These are phyloP conservation scores for Endocladia muricata DNA, from an alignment of 31 red algal species.

Conservation along the genomic window DNA sequence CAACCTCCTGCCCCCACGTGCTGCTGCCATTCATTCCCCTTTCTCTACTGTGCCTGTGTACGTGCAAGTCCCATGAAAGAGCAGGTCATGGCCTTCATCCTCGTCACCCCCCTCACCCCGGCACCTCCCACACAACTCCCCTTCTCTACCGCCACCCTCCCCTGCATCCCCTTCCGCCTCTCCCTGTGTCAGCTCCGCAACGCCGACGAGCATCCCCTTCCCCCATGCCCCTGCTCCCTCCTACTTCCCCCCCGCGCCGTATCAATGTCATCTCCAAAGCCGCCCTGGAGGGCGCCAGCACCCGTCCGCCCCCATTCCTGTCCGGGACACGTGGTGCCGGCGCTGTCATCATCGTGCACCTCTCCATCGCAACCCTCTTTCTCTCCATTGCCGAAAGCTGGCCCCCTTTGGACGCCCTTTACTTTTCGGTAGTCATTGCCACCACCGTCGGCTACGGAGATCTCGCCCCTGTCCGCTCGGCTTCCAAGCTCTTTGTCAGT, in stretches of 20 bases:
- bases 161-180: background rate
- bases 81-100: background rate
- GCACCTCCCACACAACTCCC: background rate
- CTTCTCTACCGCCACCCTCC: background rate
- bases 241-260: background rate
- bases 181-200: background rate
- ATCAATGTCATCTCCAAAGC: constrained; percentile 26
- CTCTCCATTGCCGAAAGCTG: constrained; percentile 40
- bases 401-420: constrained; percentile 57
- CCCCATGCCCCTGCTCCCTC: background rate
- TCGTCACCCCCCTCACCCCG: background rate
- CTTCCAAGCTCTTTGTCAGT: constrained; percentile 46
- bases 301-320: background rate
- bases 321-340: background rate
- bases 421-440: constrained; percentile 60
- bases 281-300: background rate
- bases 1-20: too few relatives aligned
- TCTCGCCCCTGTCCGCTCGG: constrained; percentile 28
- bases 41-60: too few relatives aligned
- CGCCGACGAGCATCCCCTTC: background rate
- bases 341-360: constrained; percentile 1
- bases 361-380: constrained; percentile 19
- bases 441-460: constrained; percentile 93
- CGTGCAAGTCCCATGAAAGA: too few relatives aligned
- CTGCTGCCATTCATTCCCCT: too few relatives aligned